Evolutionary conservation across 192 early-diverging fungal species (phyloP), one percentile per base, ranked within the genome.

Genomic region (Chytriomyces sp.): DNA sequence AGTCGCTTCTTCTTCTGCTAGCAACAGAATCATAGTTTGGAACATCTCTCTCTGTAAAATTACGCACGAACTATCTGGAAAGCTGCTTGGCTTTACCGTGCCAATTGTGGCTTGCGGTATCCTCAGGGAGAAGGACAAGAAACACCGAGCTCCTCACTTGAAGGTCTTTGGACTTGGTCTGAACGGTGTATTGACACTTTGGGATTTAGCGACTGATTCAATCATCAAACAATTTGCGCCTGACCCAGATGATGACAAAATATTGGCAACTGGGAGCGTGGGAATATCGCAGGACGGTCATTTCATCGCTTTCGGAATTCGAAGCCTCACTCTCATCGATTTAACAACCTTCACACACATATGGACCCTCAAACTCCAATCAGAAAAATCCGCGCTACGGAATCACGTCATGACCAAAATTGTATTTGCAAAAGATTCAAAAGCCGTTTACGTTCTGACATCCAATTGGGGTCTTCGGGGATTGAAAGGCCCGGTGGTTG

Each of bases 221-320:
- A 64, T 74, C 5, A n/a, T 74, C n/a, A 74, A 74, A 45, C 61
- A 63, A 47, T 61, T 74, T 23, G 20, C 43, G 16, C 72, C 72
- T 35, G 72, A 74, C 46, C 26, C 50, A 24, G 72, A 74, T 11
- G 72, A 74, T 48, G 47, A 74, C 45, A 61, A 74, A 45, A 20
- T 74, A 45, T 46, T 74, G 8, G 23, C 72, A n/a, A 61, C 50
- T 11, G 72, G 72, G 44, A 24, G 61, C 6, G 72, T 45, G 46
- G 24, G 7, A 20, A 20, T 45, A 63, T 74, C 72, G 45, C 16
- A 23, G 1, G 72, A 74, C 45, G 72, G 72, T 44, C 20, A 63
- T 44, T 62, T n/a, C 45, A 57, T 74, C 24, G 59, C 47, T 6
- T 62, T 63, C 46, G 72, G 72, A 5, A 61, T 61, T 64, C 18